phyloP scores from a whole-genome alignment of 2,329 filamentous ascomycete genomes.

The Ophiostoma quercus region DNA sequence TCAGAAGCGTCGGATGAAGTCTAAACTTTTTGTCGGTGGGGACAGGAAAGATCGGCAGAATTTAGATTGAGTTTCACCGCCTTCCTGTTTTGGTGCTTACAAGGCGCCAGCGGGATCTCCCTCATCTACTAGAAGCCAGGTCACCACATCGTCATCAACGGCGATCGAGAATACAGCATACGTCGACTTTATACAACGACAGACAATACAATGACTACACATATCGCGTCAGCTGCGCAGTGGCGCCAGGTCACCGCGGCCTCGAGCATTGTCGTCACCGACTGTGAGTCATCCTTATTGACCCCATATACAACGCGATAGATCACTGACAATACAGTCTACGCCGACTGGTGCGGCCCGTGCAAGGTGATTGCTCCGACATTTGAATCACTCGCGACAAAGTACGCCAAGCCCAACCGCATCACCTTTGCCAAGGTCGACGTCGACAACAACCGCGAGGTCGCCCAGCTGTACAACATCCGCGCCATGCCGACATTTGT shows the following conservation, averaged over 20 bases:
- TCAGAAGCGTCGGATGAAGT: constrained; percentile 11
- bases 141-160: constrained; percentile 13
- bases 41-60: constrained; percentile 29
- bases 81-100: constrained; percentile 24
- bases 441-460: constrained; percentile 73
- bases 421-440: constrained; percentile 92
- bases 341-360: constrained; percentile 90
- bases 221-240: constrained; percentile 61
- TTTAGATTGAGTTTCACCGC: constrained; percentile 27
- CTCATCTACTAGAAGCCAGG: not conserved
- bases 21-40: constrained; percentile 24
- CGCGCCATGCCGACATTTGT: constrained; percentile 92
- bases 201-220: constrained; percentile 45
- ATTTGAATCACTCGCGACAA: constrained; percentile 75
- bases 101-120: constrained; percentile 8
- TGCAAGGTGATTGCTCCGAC: constrained; percentile 88
- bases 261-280: constrained; percentile 76
- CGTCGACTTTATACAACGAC: not conserved
- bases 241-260: constrained; percentile 67
- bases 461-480: constrained; percentile 72
- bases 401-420: constrained; percentile 72
- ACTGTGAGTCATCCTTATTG: constrained; percentile 54
- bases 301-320: too few relatives aligned
- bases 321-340: constrained; percentile 53
- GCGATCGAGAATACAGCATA: not conserved